phyloP scores from a whole-genome alignment of 169 alveolate species.

The Fabrea salina region DNA sequence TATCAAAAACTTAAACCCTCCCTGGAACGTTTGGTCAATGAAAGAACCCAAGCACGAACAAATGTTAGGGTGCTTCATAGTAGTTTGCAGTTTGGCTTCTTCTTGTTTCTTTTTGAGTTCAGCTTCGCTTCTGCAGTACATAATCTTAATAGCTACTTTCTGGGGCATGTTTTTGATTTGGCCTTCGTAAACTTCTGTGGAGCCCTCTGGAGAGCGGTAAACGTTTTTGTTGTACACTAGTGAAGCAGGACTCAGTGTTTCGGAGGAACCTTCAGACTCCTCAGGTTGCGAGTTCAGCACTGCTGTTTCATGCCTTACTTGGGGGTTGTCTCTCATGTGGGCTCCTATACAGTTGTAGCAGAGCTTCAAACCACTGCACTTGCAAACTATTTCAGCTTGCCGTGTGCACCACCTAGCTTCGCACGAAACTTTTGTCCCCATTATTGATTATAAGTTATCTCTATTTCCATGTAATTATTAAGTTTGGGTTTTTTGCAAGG shows the following conservation, averaged over 20 bases:
- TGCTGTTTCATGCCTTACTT: background rate
- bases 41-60: conserved; percentile 17
- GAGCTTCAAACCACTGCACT: background rate
- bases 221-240: background rate
- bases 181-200: conserved; percentile 35
- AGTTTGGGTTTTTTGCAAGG: no score
- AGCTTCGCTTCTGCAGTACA: conserved; percentile 20
- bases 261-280: background rate
- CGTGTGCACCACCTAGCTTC: background rate
- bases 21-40: background rate
- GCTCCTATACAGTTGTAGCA: background rate
- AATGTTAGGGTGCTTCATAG: conserved; percentile 20
- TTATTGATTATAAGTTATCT: background rate
- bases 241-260: background rate
- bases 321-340: background rate
- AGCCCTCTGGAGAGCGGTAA: conserved; percentile 26
- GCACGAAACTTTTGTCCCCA: background rate
- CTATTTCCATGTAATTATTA: no score
- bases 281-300: background rate
- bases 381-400: background rate
- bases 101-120: conserved; percentile 24
- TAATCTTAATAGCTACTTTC: conserved; percentile 25
- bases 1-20: conserved; percentile 26
- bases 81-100: conserved; percentile 1
- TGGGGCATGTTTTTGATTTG: conserved; percentile 1